Evolutionary conservation across 768 basidiomycete species (phyloP).

Genomic region (Leccinum truebloodii): DNA sequence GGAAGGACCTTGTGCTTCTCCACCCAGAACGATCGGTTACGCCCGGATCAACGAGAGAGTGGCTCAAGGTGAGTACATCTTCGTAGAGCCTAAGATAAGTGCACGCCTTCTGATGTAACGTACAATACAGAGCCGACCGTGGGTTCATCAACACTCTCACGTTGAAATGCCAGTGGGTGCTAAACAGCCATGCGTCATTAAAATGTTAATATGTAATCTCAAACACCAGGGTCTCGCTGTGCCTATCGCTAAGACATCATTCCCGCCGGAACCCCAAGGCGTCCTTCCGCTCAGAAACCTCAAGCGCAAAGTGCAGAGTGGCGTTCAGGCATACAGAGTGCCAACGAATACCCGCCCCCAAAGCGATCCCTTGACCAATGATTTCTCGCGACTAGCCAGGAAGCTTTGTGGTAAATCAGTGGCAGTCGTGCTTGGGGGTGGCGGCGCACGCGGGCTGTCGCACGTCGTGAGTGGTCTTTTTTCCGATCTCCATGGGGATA

Average conservation of each 20-base stretch:
- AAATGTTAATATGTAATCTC: conserved; percentile 7
- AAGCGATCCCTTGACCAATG: conserved; percentile 79
- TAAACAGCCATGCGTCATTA: neutral
- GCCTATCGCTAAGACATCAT: conserved; percentile 57
- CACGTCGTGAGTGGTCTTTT: conserved; percentile 53
- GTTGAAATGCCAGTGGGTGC: conserved; percentile 78
- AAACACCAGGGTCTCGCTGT: conserved; percentile 65
- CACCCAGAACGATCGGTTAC: conserved; percentile 89
- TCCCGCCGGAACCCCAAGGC: conserved; percentile 83
- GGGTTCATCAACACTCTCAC: conserved; percentile 96
- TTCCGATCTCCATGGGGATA: conserved; percentile 12
- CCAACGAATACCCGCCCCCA: conserved; percentile 64
- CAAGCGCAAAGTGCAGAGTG: conserved; percentile 89
- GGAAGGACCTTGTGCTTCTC: conserved; percentile 93
- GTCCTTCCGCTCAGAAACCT: conserved; percentile 87
- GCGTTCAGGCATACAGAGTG: conserved; percentile 82
- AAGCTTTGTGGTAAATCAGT: conserved; percentile 91
- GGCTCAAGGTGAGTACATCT: conserved; percentile 73
- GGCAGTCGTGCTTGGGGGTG: conserved; percentile 93
- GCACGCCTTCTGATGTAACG: conserved; percentile 7
- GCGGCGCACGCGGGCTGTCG: conserved; percentile 90
- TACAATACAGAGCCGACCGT: conserved; percentile 74
- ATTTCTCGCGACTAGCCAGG: conserved; percentile 90
- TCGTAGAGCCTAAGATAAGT: neutral
- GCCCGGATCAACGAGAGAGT: conserved; percentile 91